Base-by-base conservation (phyloP, 495 filamentous ascomycete species). In the Hyaloscypha bicolor region DNA sequence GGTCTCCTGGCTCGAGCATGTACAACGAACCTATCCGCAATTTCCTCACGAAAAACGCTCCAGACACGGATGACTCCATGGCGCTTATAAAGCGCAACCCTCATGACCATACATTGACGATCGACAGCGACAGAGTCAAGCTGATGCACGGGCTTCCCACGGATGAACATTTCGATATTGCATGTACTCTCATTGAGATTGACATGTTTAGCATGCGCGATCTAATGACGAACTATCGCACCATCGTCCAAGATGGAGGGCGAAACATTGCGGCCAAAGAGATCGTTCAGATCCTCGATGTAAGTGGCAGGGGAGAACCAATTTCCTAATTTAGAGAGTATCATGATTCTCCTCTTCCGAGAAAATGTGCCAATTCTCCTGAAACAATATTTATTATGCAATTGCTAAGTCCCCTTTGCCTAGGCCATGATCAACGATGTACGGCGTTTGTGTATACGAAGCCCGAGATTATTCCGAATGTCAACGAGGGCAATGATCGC, bases 401-500 rank as follows among this genome's bases (percentile, higher is more conserved):
- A 48, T 48, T 48, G 25, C 25, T 25, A 25, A 25, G 25, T 25
- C 1, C 25, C 25, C 25, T 14, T 48, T 48, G 42, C 42, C 16
- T 48, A 48, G 42, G 42, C 55, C 6, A 77, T 79, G 77, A 79
- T 79, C 30, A 75, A 79, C 42, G 77, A 77, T 53, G 77, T 70
- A 22, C 71, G 77, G 22, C 66, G 77, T 3, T 72, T 78, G 16
- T 78, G 73, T 66, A 61, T 72, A 11, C 65, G 75, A 32, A 78
- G 76, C 63, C 75, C 77, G 9, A 73, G 77, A 56, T 59, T 77
- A 6, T 77, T 78, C 39, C 69, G 77, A 31, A 77, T 78, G 76
- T 74, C 74, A 14, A 79, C 77, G 1, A 55, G 77, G 39, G 62
- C 51, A 1, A 64, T 72, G 16, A 79, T 79, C 55, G 73, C 74